A percentile compares a stretch with the other conserved stretches of the same genome.
Conservation (phyloP, 1,284 basidiomycete species). For the Cryptococcus hybrid region DNA sequence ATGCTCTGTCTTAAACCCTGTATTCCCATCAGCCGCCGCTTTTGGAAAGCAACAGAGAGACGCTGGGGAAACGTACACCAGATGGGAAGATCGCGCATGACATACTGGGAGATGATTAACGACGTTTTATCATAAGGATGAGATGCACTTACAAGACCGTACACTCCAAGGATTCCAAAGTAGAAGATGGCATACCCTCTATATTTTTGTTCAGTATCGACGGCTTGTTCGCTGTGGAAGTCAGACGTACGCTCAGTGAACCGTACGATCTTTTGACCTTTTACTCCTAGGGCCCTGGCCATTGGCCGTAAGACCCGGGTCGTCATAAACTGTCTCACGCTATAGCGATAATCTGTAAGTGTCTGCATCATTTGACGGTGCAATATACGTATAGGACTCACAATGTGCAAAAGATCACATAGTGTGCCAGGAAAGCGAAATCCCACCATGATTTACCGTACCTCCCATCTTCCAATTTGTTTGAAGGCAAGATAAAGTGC, state of each 20-base stretch:
- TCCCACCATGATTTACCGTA: conserved; percentile 80
- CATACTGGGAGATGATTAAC: conserved; percentile 55
- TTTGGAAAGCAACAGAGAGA: background rate
- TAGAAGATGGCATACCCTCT: conserved; percentile 82
- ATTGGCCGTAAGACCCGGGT: conserved; percentile 68
- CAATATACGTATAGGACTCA: conserved; percentile 13
- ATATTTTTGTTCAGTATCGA: background rate
- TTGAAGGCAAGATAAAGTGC: conserved; percentile 72
- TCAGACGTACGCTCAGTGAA: conserved; percentile 67
- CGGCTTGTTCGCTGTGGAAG: too few species aligned
- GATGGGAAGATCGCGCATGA: conserved; percentile 76
- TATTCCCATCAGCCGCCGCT: too few species aligned
- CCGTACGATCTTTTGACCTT: conserved; percentile 67
- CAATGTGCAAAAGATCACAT: conserved; percentile 90
- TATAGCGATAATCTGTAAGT: conserved; percentile 6
- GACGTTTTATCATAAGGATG: background rate
- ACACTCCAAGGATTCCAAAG: conserved; percentile 65
- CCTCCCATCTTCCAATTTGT: conserved; percentile 58
- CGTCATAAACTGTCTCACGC: conserved; percentile 73
- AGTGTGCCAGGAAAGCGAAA: conserved; percentile 78
- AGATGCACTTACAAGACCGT: conserved; percentile 57
- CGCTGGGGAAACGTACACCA: conserved; percentile 2
- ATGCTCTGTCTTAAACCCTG: conserved; percentile 67
- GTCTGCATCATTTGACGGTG: background rate
- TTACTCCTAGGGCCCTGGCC: conserved; percentile 67